Conservation (phyloP, 2,329 filamentous ascomycete genomes). For the Penicillium verrucosum region DNA sequence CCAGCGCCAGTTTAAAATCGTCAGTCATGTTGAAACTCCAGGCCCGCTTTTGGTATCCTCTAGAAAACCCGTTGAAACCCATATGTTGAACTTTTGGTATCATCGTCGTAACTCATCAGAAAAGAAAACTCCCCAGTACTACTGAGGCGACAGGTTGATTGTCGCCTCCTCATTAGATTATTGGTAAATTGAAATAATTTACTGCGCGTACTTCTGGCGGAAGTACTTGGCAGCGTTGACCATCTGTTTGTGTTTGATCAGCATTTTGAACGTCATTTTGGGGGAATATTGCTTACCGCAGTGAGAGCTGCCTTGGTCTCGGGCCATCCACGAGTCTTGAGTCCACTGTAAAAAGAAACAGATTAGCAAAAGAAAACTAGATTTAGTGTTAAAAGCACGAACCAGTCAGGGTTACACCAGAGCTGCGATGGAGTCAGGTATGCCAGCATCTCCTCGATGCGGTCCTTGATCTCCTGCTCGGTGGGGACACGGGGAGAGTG, state of each 20-base stretch:
- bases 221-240: slow-evolving; percentile 96
- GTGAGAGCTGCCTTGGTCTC: slow-evolving; percentile 94
- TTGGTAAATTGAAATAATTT: slow-evolving; percentile 18
- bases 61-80: slow-evolving; percentile 39
- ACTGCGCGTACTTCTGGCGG: slow-evolving; percentile 81
- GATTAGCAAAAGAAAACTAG: neutral
- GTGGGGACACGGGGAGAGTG: slow-evolving; percentile 96
- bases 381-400: neutral
- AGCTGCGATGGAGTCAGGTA: slow-evolving; percentile 98
- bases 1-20: slow-evolving; percentile 51
- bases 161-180: slow-evolving; percentile 30
- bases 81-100: slow-evolving; percentile 46
- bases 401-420: slow-evolving; percentile 95
- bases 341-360: slow-evolving; percentile 55
- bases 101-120: slow-evolving; percentile 42
- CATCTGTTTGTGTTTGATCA: slow-evolving; percentile 64
- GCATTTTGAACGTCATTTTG: neutral
- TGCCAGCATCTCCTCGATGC: slow-evolving; percentile 95
- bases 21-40: slow-evolving; percentile 42
- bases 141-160: slow-evolving; percentile 39
- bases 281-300: slow-evolving; percentile 39
- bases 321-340: slow-evolving; percentile 98
- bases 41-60: slow-evolving; percentile 36
- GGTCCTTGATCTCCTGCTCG: slow-evolving; percentile 97
- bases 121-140: slow-evolving; percentile 28